Evolutionary conservation across 768 basidiomycete genomes (phyloP).

Genomic region (Xanthoconium purpureum): DNA sequence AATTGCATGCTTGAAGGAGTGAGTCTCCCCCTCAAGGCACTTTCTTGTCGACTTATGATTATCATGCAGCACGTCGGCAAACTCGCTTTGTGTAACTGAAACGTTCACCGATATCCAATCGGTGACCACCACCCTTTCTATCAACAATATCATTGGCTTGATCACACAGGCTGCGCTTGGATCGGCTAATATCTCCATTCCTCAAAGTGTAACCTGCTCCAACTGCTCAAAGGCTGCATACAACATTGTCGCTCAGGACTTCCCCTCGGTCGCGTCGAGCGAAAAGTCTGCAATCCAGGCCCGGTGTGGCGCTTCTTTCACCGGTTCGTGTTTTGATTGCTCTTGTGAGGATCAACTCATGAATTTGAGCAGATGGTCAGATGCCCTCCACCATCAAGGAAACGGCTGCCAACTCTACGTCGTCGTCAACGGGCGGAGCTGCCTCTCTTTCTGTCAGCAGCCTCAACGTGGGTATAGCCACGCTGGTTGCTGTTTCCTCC

Average conservation of each 20-base stretch:
- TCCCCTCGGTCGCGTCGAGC: conserved; percentile 35
- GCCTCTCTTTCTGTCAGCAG: conserved; percentile 19
- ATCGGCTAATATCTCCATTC: conserved; percentile 4
- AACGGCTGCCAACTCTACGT: conserved; percentile 22
- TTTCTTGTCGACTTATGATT: not conserved
- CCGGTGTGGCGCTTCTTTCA: conserved; percentile 51
- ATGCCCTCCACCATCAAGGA: conserved; percentile 27
- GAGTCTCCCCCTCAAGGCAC: conserved; percentile 23
- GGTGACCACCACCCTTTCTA: conserved; percentile 19
- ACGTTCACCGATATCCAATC: conserved; percentile 51
- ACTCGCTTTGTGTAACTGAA: conserved; percentile 56
- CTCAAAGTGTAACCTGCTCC: conserved; percentile 47
- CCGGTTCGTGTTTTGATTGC: conserved; percentile 37
- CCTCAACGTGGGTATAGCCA: conserved; percentile 25
- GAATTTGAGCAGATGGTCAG: conserved; percentile 27
- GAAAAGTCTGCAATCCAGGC: conserved; percentile 29
- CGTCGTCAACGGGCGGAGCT: conserved; percentile 19
- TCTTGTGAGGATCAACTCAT: not conserved
- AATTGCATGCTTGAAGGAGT: conserved; percentile 65
- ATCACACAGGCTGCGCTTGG: conserved; percentile 8
- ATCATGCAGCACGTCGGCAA: conserved; percentile 31
- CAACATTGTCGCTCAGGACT: conserved; percentile 37
- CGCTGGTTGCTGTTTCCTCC: conserved; percentile 34
- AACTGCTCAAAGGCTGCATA: conserved; percentile 53
- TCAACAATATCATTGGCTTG: conserved; percentile 18